These are phyloP conservation scores for Irpex lacteus DNA, from an alignment of 1,284 basidiomycete species.

Conservation along the genomic window DNA sequence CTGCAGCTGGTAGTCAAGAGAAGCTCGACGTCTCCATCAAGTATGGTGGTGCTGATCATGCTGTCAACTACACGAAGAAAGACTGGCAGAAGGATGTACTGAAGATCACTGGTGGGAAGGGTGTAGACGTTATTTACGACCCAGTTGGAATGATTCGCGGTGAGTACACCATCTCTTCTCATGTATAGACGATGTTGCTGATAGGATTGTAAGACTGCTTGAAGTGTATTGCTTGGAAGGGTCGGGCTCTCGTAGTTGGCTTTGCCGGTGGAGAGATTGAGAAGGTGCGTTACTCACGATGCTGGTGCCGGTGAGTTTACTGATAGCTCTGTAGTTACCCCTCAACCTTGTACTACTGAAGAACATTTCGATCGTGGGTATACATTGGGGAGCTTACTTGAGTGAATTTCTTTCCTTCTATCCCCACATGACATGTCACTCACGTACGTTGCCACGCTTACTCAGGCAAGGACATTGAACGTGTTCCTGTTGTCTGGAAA, in stretches of 20 bases:
- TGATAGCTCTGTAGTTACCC: conserved; percentile 55
- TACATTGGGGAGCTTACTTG: conserved; percentile 84
- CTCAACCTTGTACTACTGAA: conserved; percentile 88
- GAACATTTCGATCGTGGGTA: conserved; percentile 78
- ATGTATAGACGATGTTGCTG: neutral
- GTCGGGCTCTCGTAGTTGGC: conserved; percentile 87
- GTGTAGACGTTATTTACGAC: conserved; percentile 88
- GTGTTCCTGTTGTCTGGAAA: conserved; percentile 70
- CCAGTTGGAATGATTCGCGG: conserved; percentile 82
- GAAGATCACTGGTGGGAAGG: conserved; percentile 74
- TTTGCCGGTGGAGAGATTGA: conserved; percentile 90
- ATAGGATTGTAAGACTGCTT: conserved; percentile 53
- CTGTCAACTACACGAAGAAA: conserved; percentile 61
- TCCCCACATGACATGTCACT: neutral
- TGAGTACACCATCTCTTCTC: conserved; percentile 18
- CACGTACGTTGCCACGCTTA: too few species aligned
- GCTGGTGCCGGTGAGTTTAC: neutral
- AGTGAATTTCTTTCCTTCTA: conserved; percentile 40
- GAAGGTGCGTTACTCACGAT: conserved; percentile 50
- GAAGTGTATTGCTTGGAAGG: conserved; percentile 95
- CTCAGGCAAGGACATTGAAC: conserved; percentile 66
- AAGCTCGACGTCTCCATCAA: conserved; percentile 71
- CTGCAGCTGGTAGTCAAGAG: conserved; percentile 66
- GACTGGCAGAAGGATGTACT: conserved; percentile 78
- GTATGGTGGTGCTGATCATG: conserved; percentile 69